Evolutionary conservation across 2,329 filamentous ascomycete genomes (phyloP).

Genomic region (Samsoniella hepiali): DNA sequence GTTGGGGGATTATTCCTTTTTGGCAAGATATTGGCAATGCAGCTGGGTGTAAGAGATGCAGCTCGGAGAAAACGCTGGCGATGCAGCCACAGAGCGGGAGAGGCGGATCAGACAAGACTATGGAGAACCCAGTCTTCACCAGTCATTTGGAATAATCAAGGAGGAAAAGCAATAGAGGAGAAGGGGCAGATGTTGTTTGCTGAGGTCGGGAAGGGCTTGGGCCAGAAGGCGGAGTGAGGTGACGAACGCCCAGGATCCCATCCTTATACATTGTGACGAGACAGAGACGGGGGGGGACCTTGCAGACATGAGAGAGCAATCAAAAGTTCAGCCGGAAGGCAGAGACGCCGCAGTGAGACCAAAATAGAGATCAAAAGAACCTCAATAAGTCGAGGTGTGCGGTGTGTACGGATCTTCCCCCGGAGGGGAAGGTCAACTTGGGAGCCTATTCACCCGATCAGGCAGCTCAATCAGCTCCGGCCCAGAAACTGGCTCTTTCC

Average conservation of each 20-base stretch:
- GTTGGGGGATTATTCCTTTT: too few species aligned
- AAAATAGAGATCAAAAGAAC: slow-evolving; percentile 13
- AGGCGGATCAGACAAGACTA: not conserved
- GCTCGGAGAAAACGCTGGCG: not conserved
- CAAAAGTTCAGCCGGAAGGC: not conserved
- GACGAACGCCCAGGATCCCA: not conserved
- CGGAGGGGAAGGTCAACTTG: too few species aligned
- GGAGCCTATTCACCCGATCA: too few species aligned
- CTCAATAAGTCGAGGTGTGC: slow-evolving; percentile 7
- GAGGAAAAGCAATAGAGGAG: not conserved
- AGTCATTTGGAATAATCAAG: not conserved
- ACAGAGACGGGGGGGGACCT: not conserved
- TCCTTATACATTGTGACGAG: not conserved
- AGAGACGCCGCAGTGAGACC: not conserved
- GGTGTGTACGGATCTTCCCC: not conserved
- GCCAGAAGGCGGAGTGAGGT: not conserved
- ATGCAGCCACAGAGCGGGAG: not conserved
- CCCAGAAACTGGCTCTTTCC: too few species aligned
- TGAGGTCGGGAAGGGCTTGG: not conserved
- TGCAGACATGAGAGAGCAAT: not conserved
- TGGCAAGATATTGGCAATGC: not conserved
- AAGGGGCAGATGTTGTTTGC: not conserved
- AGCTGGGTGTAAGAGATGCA: not conserved
- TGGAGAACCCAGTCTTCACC: not conserved
- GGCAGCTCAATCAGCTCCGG: too few species aligned